Percentiles rank a stretch among this genome's conserved stretches.
Evolutionary conservation across 352 stramenopile genomes (phyloP).

Genomic region (Pythium diclinum): DNA sequence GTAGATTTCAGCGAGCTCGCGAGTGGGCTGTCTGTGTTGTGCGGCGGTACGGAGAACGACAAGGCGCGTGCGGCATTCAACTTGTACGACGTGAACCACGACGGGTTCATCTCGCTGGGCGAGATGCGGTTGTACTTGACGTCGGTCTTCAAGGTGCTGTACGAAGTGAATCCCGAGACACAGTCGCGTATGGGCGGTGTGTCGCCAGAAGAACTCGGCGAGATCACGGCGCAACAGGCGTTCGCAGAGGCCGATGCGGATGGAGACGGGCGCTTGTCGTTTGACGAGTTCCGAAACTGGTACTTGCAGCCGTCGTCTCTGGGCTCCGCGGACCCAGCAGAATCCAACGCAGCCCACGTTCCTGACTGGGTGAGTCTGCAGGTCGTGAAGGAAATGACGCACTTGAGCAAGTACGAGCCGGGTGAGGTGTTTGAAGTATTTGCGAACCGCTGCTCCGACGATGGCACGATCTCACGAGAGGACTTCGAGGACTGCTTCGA

Average conservation of each 20-base stretch:
- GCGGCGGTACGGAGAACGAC: conserved; percentile 59
- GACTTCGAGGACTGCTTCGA: conserved; percentile 85
- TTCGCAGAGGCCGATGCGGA: conserved; percentile 80
- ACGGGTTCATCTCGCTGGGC: conserved; percentile 80
- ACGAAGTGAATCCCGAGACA: conserved; percentile 72
- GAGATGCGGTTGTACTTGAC: conserved; percentile 86
- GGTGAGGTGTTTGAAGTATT: conserved; percentile 88
- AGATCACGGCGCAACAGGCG: conserved; percentile 74
- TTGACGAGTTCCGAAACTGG: conserved; percentile 82
- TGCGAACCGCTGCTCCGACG: conserved; percentile 72
- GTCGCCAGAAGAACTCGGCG: conserved; percentile 62
- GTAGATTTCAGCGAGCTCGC: conserved; percentile 83
- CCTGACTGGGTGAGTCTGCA: conserved; percentile 72
- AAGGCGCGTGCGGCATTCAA: conserved; percentile 83
- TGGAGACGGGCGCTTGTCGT: conserved; percentile 75
- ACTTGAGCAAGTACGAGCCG: conserved; percentile 74
- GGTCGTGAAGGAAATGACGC: conserved; percentile 82
- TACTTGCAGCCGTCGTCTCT: conserved; percentile 50
- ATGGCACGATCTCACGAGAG: conserved; percentile 74
- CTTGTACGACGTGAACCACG: conserved; percentile 86
- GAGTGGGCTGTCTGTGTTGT: conserved; percentile 77
- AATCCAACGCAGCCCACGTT: conserved; percentile 15
- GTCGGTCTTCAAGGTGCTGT: conserved; percentile 86
- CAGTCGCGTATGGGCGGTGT: conserved; percentile 57
- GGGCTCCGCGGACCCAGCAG: background rate